Evolutionary conservation across 192 early-diverging fungal genomes (phyloP).

Genomic region (Coemansia sp.): DNA sequence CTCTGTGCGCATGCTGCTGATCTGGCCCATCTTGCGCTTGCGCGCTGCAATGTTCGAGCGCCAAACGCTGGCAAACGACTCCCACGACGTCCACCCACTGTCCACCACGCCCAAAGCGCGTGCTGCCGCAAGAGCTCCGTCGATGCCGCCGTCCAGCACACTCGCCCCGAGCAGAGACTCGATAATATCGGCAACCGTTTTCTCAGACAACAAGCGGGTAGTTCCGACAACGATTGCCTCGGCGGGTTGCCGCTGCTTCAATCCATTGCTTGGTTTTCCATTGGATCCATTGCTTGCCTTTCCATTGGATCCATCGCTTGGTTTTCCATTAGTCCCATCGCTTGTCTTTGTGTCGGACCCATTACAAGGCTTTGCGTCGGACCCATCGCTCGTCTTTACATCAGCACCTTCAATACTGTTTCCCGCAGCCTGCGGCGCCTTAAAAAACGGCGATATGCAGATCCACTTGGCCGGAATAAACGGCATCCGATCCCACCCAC

Average conservation of each 20-base stretch:
- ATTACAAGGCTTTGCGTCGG: too few species aligned
- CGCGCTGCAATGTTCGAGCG: constrained; percentile 4
- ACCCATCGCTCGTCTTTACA: not conserved
- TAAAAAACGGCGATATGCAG: not conserved
- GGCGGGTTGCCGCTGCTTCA: not conserved
- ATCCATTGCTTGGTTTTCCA: too few species aligned
- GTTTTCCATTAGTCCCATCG: too few species aligned
- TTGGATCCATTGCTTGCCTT: too few species aligned
- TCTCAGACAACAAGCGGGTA: constrained; percentile 64
- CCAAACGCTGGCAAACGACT: constrained; percentile 23
- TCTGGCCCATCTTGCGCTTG: constrained; percentile 13
- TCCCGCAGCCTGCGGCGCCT: not conserved
- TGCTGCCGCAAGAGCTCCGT: constrained; percentile 55
- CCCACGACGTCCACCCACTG: constrained; percentile 32
- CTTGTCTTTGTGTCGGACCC: too few species aligned
- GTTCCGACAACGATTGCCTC: not conserved
- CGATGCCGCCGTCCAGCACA: constrained; percentile 57
- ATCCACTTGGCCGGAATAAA: constrained; percentile 31
- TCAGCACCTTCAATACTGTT: not conserved
- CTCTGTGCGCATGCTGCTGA: constrained; percentile 14
- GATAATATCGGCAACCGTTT: constrained; percentile 81
- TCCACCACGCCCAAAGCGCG: constrained; percentile 54
- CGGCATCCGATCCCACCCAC: constrained; percentile 29
- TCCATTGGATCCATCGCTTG: too few species aligned
- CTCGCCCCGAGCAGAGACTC: constrained; percentile 83